Percentiles rank a stretch among this genome's conserved stretches.
Evolutionary conservation across 2,329 filamentous ascomycete genomes (phyloP).

Genomic region (Pyrenochaeta sp.): DNA sequence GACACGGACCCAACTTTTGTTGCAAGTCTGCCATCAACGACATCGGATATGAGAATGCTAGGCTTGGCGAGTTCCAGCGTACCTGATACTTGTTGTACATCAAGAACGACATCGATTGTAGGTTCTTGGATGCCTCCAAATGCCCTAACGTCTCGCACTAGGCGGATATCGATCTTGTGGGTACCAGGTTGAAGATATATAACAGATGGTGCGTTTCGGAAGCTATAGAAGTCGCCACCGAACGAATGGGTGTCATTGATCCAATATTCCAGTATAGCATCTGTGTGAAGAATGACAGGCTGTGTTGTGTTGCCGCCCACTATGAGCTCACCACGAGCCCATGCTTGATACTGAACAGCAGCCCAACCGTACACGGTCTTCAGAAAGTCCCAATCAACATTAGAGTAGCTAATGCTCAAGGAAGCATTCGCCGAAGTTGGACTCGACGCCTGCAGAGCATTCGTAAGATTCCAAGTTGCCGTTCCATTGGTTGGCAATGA

Average conservation of each 20-base stretch:
- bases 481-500: conserved; percentile 61
- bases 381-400: conserved; percentile 63
- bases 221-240: conserved; percentile 66
- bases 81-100: conserved; percentile 29
- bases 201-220: conserved; percentile 59
- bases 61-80: conserved; percentile 44
- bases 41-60: conserved; percentile 59
- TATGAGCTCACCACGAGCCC: conserved; percentile 61
- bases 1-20: conserved; percentile 59
- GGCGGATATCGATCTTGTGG: conserved; percentile 62
- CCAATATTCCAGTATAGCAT: conserved; percentile 62
- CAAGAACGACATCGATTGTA: conserved; percentile 52
- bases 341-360: conserved; percentile 66
- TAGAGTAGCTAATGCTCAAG: conserved; percentile 57
- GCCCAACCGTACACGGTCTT: conserved; percentile 67
- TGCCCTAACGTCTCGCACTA: conserved; percentile 65
- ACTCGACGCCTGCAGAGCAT: conserved; percentile 41
- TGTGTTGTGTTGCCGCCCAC: conserved; percentile 47
- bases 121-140: conserved; percentile 62
- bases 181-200: conserved; percentile 59
- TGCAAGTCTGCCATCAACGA: conserved; percentile 58
- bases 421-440: conserved; percentile 46
- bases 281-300: conserved; percentile 55
- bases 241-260: conserved; percentile 62
- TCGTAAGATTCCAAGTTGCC: conserved; percentile 57